Evolutionary conservation across 805 yeast species (phyloP), one percentile per base, ranked within the genome.

Genomic region (Candida xyloterini): DNA sequence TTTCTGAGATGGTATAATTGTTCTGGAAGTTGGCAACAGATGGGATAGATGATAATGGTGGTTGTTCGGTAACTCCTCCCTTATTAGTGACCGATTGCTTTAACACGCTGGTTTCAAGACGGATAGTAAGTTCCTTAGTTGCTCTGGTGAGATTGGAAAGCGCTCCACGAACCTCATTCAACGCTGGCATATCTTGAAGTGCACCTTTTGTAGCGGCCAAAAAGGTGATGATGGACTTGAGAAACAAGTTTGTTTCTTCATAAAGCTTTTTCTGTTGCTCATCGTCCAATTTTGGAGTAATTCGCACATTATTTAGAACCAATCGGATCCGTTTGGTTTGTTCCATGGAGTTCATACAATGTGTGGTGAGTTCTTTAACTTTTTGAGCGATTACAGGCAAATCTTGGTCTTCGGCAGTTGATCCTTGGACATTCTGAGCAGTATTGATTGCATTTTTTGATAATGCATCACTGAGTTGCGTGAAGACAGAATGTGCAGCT

Each of bases 91-190:
- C 59, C 8, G 56, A 44, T 14, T 55, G 55, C 27, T 63, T 63
- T 44, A 63, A 76, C 13, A 81, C 68, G 43, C 84, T 77, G 28
- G 74, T 70, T 57, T 90, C 96, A 30, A 90, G 65, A 51, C 86
- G 70, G n/a, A 87, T 80, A 0, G 97, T 89, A 11, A 91, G 84
- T 55, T 91, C 98, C 55, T 91, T 91, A 4, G 96, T 87, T 3
- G 90, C 84, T 48, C 87, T 79, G 0, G 97, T 90, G 43, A 91
- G 67, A 26, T 79, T 76, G 0, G 95, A 86, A 63, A 91, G 74
- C 5, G 85, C 78, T 7, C 90, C 81, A 42, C 95, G 68, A 5
- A 83, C 82, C 40, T 86, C 96, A 51, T 84, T 81, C 36, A 91
- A 69, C 11, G 81, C 74, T 0, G 95, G 90, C 42, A 88, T 70